Percentiles rank a stretch among this genome's conserved stretches.
These are phyloP conservation scores for Fusarium sp. DNA, from an alignment of 2,329 filamentous ascomycete genomes.

Conservation along the genomic window DNA sequence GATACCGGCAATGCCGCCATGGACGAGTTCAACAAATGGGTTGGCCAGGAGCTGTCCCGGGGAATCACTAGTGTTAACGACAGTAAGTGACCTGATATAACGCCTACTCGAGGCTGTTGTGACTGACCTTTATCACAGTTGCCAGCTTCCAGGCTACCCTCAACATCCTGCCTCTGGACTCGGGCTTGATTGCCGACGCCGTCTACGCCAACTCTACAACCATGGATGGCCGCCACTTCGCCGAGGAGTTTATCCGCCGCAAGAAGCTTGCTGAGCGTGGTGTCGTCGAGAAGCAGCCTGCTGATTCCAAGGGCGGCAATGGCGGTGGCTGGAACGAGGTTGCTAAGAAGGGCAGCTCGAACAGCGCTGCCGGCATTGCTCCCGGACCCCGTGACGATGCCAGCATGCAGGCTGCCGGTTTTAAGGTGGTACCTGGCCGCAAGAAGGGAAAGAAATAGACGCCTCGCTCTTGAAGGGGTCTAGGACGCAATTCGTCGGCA, in stretches of 20 bases:
- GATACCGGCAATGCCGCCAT: slow-evolving; percentile 66
- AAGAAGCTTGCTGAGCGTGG: slow-evolving; percentile 95
- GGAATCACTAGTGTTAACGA: slow-evolving; percentile 70
- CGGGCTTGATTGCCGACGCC: slow-evolving; percentile 86
- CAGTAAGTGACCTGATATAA: slow-evolving; percentile 55
- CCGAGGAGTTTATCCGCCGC: slow-evolving; percentile 92
- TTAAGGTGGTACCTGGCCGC: slow-evolving; percentile 91
- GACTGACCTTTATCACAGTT: slow-evolving; percentile 64
- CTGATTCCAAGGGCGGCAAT: slow-evolving; percentile 60
- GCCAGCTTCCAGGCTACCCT: slow-evolving; percentile 85
- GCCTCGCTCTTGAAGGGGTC: slow-evolving; percentile 17
- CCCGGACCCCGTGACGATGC: slow-evolving; percentile 58
- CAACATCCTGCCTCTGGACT: slow-evolving; percentile 79
- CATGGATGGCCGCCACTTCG: slow-evolving; percentile 92
- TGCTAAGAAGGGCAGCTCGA: slow-evolving; percentile 84
- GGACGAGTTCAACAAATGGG: slow-evolving; percentile 96
- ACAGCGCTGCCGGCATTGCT: slow-evolving; percentile 35
- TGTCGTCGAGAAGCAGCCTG: slow-evolving; percentile 78
- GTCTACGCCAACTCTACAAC: slow-evolving; percentile 89
- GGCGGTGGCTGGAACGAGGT: slow-evolving; percentile 94
- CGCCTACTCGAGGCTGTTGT: neutral
- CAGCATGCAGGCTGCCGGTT: slow-evolving; percentile 67
- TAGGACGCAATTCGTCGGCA: slow-evolving; percentile 15
- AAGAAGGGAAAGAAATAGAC: slow-evolving; percentile 88
- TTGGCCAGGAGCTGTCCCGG: slow-evolving; percentile 80